These are phyloP conservation scores for Massariosphaeria phaeospora DNA, from an alignment of 495 filamentous ascomycete genomes.

Conservation along the genomic window DNA sequence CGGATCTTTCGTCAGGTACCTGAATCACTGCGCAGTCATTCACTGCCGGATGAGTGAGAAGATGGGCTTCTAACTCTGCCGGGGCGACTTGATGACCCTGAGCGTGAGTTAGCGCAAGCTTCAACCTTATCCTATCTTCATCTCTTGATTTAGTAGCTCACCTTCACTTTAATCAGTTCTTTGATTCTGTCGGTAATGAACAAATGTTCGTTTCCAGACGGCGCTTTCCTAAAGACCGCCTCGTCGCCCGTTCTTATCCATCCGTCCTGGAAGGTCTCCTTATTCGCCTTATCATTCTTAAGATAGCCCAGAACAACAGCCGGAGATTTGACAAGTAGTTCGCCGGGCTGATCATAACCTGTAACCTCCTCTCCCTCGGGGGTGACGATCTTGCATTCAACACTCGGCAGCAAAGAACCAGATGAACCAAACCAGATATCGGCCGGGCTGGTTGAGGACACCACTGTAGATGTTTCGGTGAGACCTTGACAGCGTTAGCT, in stretches of 20 bases:
- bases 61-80: conserved; percentile 83
- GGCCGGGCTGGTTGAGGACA: conserved; percentile 56
- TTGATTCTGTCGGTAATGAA: conserved; percentile 86
- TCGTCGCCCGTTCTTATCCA: conserved; percentile 89
- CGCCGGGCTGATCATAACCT: conserved; percentile 69
- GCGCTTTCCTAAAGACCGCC: conserved; percentile 60
- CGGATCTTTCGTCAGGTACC: conserved; percentile 66
- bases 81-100: conserved; percentile 88
- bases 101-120: conserved; percentile 1
- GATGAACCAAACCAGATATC: conserved; percentile 71
- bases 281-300: conserved; percentile 75
- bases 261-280: conserved; percentile 69
- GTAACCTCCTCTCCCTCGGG: conserved; percentile 72
- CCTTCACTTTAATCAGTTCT: conserved; percentile 92
- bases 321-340: conserved; percentile 71
- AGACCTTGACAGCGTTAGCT: too few relatives aligned
- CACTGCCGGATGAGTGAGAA: conserved; percentile 75
- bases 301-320: conserved; percentile 78
- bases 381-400: conserved; percentile 64
- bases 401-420: conserved; percentile 64
- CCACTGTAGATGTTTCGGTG: conserved; percentile 76
- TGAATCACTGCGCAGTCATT: conserved; percentile 82
- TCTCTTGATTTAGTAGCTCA: too few relatives aligned
- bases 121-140: too few relatives aligned
- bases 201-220: conserved; percentile 67